Evolutionary conservation across 106 monocot genomes (phyloP).

Genomic region (Iris macrosiphon): DNA sequence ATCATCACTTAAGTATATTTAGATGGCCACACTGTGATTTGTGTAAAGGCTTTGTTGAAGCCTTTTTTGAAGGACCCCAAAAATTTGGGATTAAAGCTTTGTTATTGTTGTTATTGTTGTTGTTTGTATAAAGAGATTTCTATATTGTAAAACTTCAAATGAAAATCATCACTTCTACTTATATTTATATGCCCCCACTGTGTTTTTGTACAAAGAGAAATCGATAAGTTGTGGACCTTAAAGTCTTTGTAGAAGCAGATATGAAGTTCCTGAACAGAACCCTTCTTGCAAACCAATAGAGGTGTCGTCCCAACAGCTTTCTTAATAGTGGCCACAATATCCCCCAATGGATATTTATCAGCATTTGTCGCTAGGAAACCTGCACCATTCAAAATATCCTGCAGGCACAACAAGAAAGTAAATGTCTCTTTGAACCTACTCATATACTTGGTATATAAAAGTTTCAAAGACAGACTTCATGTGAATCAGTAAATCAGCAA

Average conservation of each 20-base stretch:
- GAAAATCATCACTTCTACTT: too few species aligned
- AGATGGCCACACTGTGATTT: too few species aligned
- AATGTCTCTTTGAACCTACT: too few species aligned
- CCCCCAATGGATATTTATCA: conserved; percentile 43
- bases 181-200: too few species aligned
- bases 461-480: too few species aligned
- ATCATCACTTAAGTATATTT: too few species aligned
- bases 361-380: conserved; percentile 63
- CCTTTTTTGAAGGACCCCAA: background rate
- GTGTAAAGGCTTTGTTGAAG: too few species aligned
- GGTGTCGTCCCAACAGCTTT: conserved; percentile 68
- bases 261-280: conserved; percentile 72
- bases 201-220: background rate
- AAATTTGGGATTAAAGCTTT: background rate
- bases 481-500: too few species aligned
- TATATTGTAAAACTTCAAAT: too few species aligned
- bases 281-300: conserved; percentile 49
- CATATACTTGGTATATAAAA: too few species aligned
- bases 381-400: conserved; percentile 56
- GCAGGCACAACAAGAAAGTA: conserved; percentile 10
- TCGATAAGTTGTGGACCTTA: conserved; percentile 40
- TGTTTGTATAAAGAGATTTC: too few species aligned
- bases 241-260: conserved; percentile 88
- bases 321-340: conserved; percentile 45
- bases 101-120: too few species aligned